These are phyloP conservation scores for Pseudogymnoascus sp. DNA, from an alignment of 2,329 filamentous ascomycete genomes.

Conservation along the genomic window DNA sequence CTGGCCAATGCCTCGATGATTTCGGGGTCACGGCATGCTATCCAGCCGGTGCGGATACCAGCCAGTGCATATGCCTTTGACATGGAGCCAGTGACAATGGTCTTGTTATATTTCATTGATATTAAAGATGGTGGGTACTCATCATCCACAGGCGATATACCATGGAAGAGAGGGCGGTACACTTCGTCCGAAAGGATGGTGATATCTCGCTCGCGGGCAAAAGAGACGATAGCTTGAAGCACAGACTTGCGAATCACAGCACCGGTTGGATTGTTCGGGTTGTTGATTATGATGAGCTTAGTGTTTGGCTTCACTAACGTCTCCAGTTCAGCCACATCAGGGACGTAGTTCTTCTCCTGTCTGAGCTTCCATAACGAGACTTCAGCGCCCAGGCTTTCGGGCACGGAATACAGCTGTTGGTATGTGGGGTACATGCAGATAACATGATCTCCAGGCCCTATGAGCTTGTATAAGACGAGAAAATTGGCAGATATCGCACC, in stretches of 20 bases:
- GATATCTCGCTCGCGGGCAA: constrained; percentile 55
- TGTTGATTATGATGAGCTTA: constrained; percentile 63
- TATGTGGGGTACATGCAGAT: constrained; percentile 83
- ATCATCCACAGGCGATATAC: constrained; percentile 21
- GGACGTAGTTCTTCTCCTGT: constrained; percentile 55
- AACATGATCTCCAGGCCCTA: constrained; percentile 70
- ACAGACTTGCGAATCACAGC: constrained; percentile 54
- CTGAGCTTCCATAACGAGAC: constrained; percentile 68
- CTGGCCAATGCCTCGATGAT: constrained; percentile 56
- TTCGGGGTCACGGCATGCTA: constrained; percentile 54
- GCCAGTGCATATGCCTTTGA: constrained; percentile 80
- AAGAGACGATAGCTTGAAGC: constrained; percentile 51
- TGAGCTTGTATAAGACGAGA: constrained; percentile 62
- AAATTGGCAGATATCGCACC: constrained; percentile 84
- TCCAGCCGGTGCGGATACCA: constrained; percentile 76
- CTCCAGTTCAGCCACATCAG: constrained; percentile 58
- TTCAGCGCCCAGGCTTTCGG: constrained; percentile 64
- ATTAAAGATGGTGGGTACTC: constrained; percentile 60
- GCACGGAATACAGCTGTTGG: constrained; percentile 73
- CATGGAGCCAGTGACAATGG: constrained; percentile 69
- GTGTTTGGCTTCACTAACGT: constrained; percentile 58
- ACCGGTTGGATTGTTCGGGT: constrained; percentile 78
- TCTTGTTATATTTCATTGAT: constrained; percentile 61
- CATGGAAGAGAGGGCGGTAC: constrained; percentile 73
- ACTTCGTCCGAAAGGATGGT: constrained; percentile 71